Evolutionary conservation across 257 asterid genomes (phyloP).

Genomic region (Coffea eugenioides): DNA sequence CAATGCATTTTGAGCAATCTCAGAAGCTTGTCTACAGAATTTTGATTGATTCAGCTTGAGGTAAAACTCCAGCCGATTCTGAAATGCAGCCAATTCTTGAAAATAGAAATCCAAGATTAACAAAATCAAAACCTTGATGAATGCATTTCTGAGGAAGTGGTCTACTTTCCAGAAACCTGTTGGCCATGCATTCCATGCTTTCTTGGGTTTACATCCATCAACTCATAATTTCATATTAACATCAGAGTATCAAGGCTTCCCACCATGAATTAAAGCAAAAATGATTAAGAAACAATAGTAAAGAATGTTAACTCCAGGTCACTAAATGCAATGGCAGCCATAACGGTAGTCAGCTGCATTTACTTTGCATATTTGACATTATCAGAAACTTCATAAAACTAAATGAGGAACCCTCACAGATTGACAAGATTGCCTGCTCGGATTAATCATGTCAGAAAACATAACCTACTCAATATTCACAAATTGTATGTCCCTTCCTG

Average conservation of each 20-base stretch:
- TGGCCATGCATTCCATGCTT: not conserved
- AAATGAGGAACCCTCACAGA: not conserved
- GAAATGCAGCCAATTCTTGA: no score
- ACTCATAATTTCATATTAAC: not conserved
- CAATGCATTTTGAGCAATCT: no score
- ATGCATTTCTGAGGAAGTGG: not conserved
- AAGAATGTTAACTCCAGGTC: no score
- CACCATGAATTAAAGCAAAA: no score
- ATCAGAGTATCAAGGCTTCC: no score
- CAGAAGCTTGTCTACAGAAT: no score
- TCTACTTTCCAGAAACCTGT: not conserved
- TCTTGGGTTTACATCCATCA: not conserved
- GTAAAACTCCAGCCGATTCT: no score
- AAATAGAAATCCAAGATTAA: not conserved
- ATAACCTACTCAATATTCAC: not conserved
- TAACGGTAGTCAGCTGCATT: no score
- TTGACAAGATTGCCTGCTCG: not conserved
- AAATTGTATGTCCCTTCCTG: not conserved
- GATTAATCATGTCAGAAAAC: not conserved
- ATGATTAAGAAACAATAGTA: no score
- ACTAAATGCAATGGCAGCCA: no score
- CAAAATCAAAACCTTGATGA: not conserved
- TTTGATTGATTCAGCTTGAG: no score
- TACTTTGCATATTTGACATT: not conserved
- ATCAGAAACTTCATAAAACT: not conserved